Evolutionary conservation across 2,329 filamentous ascomycete species (phyloP), one percentile per base, ranked within the genome.

Genomic region (Seiridium cupressi): DNA sequence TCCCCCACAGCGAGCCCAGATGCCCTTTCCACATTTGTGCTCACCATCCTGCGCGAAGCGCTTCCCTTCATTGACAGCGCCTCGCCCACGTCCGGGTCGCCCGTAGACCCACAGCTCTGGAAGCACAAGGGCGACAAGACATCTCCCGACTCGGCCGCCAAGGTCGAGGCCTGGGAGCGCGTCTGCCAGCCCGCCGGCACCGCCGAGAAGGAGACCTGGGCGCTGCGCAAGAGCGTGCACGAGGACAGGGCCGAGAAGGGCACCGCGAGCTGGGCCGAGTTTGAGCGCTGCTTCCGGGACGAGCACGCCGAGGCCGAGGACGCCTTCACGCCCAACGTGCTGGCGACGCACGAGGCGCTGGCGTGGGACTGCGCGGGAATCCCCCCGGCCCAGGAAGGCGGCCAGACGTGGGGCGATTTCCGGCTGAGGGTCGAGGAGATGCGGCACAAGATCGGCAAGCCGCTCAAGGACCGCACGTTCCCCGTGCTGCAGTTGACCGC

Each of bases 201-300:
- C 34, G 54, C 59, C 36, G 40, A 47, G 31, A 61, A 60, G 42
- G 88, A 90, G 73, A 81, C 78, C 18, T 92, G 89, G 89, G 82
- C 82, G 57, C 84, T 84, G 46, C 81, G 90, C 59, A 81, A 81
- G 49, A 89, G 86, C 69, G 74, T 83, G 47, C 89, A 92, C 70
- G 76, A 76, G 60, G 81, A 89, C 67, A 74, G 72, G 5, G 74
- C 77, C 18, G 74, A 73, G 44, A 67, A 67, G 32, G 81, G 84
- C 7, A 86, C 86, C 1, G 89, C 87, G 8, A 77, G 70, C 51
- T 91, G 87, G 83, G 76, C 75, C 0, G 89, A 92, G 72, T 90
- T 92, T 70, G 77, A 81, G 44, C 72, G 71, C 40, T 80, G 79
- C 63, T 82, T 92, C 70, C 84, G 87, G 65, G 77, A 83, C 44